phyloP scores from a whole-genome alignment of 2,329 filamentous ascomycete genomes.

The Fusarium coffeatum region DNA sequence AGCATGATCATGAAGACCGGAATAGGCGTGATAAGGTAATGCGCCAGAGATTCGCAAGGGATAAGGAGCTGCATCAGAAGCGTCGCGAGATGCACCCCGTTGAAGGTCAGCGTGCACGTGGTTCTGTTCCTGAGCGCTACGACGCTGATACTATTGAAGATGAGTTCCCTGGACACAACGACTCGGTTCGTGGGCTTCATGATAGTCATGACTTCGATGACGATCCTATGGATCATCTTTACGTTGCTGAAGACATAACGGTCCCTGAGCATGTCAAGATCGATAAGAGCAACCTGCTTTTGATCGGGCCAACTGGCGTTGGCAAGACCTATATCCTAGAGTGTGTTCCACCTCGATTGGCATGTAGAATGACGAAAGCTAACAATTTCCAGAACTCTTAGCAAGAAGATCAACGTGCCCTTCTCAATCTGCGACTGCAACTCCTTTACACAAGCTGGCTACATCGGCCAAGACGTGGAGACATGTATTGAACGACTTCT shows the following conservation, averaged over 20 bases:
- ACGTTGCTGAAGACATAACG: constrained; percentile 60
- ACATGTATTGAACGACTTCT: constrained; percentile 91
- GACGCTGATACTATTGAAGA: constrained; percentile 59
- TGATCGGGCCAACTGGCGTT: constrained; percentile 92
- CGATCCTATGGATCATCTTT: constrained; percentile 57
- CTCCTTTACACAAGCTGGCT: constrained; percentile 94
- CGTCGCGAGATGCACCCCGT: constrained; percentile 75
- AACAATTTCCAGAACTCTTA: constrained; percentile 76
- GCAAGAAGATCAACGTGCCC: constrained; percentile 91
- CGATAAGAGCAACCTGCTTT: constrained; percentile 93
- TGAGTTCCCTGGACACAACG: constrained; percentile 65
- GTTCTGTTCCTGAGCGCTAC: constrained; percentile 46
- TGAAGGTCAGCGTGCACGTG: constrained; percentile 71
- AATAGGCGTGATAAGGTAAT: constrained; percentile 71
- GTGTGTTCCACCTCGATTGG: constrained; percentile 53
- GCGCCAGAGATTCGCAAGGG: constrained; percentile 76
- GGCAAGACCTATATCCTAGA: constrained; percentile 95
- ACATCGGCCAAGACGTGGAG: constrained; percentile 98
- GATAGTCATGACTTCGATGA: constrained; percentile 50
- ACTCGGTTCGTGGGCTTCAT: constrained; percentile 58
- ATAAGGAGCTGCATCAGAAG: constrained; percentile 68
- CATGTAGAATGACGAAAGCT: constrained; percentile 9
- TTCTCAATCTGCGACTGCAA: constrained; percentile 97
- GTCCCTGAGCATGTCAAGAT: constrained; percentile 72
- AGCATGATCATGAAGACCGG: constrained; percentile 77